phyloP scores from a whole-genome alignment of 257 asterid genomes.

The Solanum rostratum region DNA sequence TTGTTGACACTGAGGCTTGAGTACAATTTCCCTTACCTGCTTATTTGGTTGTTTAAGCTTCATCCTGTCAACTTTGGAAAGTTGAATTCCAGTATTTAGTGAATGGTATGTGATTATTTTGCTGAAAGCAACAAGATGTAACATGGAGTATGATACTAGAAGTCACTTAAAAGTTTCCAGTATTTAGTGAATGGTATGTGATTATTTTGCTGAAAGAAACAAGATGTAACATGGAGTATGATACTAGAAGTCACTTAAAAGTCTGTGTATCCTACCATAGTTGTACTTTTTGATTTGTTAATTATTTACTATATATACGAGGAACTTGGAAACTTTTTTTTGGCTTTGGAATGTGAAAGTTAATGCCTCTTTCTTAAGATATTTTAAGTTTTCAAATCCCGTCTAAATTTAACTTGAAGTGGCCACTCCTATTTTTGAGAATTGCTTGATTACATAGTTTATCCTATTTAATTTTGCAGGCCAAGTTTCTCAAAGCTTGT shows the following conservation, averaged over 20 bases:
- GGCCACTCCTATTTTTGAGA: too few species aligned
- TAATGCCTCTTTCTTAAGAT: not conserved
- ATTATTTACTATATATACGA: not conserved
- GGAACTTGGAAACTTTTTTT: not conserved
- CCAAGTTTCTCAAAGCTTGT: constrained; percentile 56
- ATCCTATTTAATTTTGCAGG: constrained; percentile 29
- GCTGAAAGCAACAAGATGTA: not conserved
- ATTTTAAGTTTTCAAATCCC: not conserved
- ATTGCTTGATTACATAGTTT: not conserved
- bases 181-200: not conserved
- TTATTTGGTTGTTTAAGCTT: not conserved
- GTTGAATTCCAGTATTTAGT: not conserved
- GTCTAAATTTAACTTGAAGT: not conserved
- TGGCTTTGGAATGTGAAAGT: not conserved
- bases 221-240: not conserved
- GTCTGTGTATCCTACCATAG: not conserved
- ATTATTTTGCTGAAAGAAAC: not conserved
- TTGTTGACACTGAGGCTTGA: not conserved
- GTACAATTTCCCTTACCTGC: not conserved
- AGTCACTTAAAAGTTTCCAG: too few species aligned
- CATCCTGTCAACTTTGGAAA: not conserved
- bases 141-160: too few species aligned
- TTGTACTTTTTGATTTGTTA: not conserved
- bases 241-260: not conserved
- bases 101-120: not conserved